Evolutionary conservation across 1,284 basidiomycete species (phyloP).

Genomic region (Pseudozyma hubeiensis): DNA sequence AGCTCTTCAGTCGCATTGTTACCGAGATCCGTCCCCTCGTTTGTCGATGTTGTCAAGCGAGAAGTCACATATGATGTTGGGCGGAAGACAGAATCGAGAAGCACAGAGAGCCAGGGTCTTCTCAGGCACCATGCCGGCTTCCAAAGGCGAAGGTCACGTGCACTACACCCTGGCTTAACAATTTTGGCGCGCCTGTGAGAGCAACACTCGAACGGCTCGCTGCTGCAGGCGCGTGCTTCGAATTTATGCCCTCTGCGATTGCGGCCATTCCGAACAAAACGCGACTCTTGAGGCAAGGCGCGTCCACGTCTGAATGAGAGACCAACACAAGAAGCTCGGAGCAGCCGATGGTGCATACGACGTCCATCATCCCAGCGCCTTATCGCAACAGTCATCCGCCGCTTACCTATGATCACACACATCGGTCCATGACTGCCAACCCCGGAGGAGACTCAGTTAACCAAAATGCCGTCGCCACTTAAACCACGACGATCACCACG

Average conservation of each 20-base stretch:
- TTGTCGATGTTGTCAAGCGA: too few species aligned
- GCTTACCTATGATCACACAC: constrained; percentile 4
- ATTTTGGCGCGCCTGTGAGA: constrained; percentile 26
- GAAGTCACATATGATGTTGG: too few species aligned
- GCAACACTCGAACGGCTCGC: constrained; percentile 27
- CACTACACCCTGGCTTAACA: neutral
- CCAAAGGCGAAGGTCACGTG: constrained; percentile 30
- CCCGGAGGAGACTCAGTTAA: neutral
- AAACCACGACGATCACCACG: constrained; percentile 48
- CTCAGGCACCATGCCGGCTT: neutral
- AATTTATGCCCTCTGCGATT: constrained; percentile 2
- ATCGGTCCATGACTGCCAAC: neutral
- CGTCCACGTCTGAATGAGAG: constrained; percentile 10
- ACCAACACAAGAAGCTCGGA: constrained; percentile 31
- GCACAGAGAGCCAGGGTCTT: neutral
- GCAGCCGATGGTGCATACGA: constrained; percentile 2
- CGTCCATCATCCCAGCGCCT: constrained; percentile 5
- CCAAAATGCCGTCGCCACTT: constrained; percentile 45
- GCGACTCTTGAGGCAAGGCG: constrained; percentile 19
- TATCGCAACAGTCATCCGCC: neutral
- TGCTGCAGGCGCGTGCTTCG: constrained; percentile 10
- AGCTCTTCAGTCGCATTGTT: too few species aligned
- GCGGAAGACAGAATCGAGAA: neutral
- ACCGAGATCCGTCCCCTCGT: too few species aligned
- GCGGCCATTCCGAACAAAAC: constrained; percentile 8